These are phyloP conservation scores for Colletotrichum caudatum DNA, from an alignment of 2,329 filamentous ascomycete genomes.

Conservation along the genomic window DNA sequence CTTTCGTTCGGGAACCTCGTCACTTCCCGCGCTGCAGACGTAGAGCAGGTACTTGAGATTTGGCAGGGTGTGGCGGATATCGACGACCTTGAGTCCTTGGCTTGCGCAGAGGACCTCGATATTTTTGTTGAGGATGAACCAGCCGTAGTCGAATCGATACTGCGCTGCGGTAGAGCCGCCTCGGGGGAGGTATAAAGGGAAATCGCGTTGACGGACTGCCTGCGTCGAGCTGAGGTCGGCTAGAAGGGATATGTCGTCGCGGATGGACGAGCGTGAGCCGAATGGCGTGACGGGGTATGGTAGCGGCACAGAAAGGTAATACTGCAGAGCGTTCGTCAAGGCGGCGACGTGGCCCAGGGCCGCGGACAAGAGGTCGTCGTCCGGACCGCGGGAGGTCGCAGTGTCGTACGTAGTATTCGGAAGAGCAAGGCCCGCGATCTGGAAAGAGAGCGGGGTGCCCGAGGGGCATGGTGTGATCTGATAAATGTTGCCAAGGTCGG, in stretches of 20 bases:
- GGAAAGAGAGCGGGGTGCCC: constrained; percentile 78
- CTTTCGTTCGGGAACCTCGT: constrained; percentile 71
- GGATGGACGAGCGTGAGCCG: constrained; percentile 80
- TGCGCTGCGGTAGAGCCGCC: constrained; percentile 75
- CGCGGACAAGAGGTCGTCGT: constrained; percentile 81
- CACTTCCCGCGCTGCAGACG: constrained; percentile 83
- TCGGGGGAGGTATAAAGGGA: constrained; percentile 79
- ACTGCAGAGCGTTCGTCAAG: constrained; percentile 79
- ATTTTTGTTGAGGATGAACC: constrained; percentile 96
- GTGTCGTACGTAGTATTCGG: constrained; percentile 83
- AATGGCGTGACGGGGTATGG: constrained; percentile 82
- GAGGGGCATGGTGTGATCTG: constrained; percentile 75
- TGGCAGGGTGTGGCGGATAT: constrained; percentile 90
- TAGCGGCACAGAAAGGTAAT: constrained; percentile 82
- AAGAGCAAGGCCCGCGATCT: constrained; percentile 81
- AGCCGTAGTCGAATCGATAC: constrained; percentile 95
- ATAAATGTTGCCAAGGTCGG: constrained; percentile 84
- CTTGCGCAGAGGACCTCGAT: constrained; percentile 77
- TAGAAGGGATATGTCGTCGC: constrained; percentile 77
- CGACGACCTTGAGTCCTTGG: constrained; percentile 82
- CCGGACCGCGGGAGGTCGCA: constrained; percentile 52
- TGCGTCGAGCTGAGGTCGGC: constrained; percentile 49
- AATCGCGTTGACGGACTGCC: constrained; percentile 69
- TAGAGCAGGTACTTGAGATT: constrained; percentile 95
- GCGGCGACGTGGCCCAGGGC: constrained; percentile 85